Evolutionary conservation across 1,284 basidiomycete species (phyloP), one percentile per base, ranked within the genome.

Genomic region (Sporisorium exsertum): DNA sequence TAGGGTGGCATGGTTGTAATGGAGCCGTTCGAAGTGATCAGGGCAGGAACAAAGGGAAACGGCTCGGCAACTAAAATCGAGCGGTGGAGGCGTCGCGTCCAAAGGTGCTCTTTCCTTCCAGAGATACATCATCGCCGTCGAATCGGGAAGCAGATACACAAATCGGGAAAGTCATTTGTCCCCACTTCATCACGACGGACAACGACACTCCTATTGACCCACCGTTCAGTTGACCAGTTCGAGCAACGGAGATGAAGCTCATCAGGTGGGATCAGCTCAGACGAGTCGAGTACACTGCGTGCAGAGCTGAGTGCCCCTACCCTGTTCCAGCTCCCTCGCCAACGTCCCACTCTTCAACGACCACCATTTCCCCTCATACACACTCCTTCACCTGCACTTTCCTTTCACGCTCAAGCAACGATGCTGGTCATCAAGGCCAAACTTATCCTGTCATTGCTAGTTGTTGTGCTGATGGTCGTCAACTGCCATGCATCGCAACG

Each of bases 171-270:
- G 40, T 43, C 40, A 43, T 37, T n/a, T 40, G 32, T 18, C 47
- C 53, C 43, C 40, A 56, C 47, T 18, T 56, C 61, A 56, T 56
- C 54, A 51, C 52, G 51, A 47, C 59, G n/a, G 53, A 54, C 22
- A 63, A 35, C 61, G 40, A 55, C 59, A 26, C 24, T 27, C 24
- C 24, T n/a, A n/a, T 47, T 47, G 15, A 27, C 35, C 35, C 35
- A 35, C 35, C 45, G 20, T 12, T 5, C 18, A 10, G 24, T 29
- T 32, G 10, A 50, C 49, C 18, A 33, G 12, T 4, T 50, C 49
- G 47, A 29, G 18, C 49, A 50, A 32, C 49, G 2, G 18, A 29
- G 27, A 50, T 50, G 49, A 50, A 50, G 49, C n/a, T 10, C 49
- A 50, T n/a, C 12, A 32, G 49, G 49, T 50, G 49, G 49, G 49